phyloP scores from a whole-genome alignment of 2,329 filamentous ascomycete genomes.

The Pseudogymnoascus sp. region DNA sequence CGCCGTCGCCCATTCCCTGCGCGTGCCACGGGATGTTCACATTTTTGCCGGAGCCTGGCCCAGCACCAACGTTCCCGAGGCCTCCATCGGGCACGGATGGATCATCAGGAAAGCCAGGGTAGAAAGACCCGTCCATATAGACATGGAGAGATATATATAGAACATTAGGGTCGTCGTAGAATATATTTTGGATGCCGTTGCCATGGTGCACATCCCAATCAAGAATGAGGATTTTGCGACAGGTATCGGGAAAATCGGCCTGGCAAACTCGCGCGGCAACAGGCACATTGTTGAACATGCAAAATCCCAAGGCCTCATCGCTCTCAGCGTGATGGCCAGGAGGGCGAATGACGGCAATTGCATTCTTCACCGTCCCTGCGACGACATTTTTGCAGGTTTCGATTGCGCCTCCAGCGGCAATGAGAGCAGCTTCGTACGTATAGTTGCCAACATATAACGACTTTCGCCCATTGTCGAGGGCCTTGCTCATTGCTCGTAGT shows the following conservation, averaged over 20 bases:
- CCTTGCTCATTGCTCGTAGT: slow-evolving; percentile 57
- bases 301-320: slow-evolving; percentile 83
- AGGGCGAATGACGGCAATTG: slow-evolving; percentile 88
- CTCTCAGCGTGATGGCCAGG: slow-evolving; percentile 93
- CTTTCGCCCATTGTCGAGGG: slow-evolving; percentile 56
- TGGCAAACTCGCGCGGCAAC: slow-evolving; percentile 88
- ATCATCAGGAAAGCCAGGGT: slow-evolving; percentile 61
- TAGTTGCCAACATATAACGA: slow-evolving; percentile 78
- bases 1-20: slow-evolving; percentile 85
- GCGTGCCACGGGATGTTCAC: slow-evolving; percentile 60
- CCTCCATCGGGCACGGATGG: slow-evolving; percentile 51
- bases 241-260: slow-evolving; percentile 65
- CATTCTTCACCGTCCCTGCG: slow-evolving; percentile 76
- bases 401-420: slow-evolving; percentile 83
- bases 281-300: slow-evolving; percentile 95
- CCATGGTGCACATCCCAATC: slow-evolving; percentile 83
- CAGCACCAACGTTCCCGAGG: slow-evolving; percentile 49
- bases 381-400: slow-evolving; percentile 93
- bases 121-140: slow-evolving; percentile 74
- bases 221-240: slow-evolving; percentile 83
- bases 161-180: slow-evolving; percentile 89
- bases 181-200: slow-evolving; percentile 93
- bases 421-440: slow-evolving; percentile 69
- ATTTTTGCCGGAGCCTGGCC: slow-evolving; percentile 49
- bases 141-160: slow-evolving; percentile 95